Evolutionary conservation across 495 filamentous ascomycete genomes (phyloP), one percentile per base, ranked within the genome.

Genomic region (Pseudomonodictys pantanalensis): DNA sequence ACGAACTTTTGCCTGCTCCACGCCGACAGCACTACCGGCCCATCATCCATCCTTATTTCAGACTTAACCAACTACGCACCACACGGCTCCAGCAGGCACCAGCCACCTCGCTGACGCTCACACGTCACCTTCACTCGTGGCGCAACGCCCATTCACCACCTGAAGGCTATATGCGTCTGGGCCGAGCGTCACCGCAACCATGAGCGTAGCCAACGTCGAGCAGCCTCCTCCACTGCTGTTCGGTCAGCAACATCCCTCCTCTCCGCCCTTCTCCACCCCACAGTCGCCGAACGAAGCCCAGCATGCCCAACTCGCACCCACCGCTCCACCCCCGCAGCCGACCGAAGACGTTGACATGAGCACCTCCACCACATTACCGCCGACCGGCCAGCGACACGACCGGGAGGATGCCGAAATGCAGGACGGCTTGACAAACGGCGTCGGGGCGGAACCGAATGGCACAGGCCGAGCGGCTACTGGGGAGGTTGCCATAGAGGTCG

Each of bases 341-440:
- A 26, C 52, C 50, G 54, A 64, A 20, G 64, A 71, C 50, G 45
- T 65, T 20, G 67, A 67, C 49, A 69, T 68, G 65, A 67, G 47
- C 51, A 52, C 56, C 28, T 68, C 69, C n/a, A 64, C 60, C 43
- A 65, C 69, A 29, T 48, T 59, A 20, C 66, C 57, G 2, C 55
- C 60, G 3, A 43, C 65, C 20, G 66, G 68, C 45, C 69, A 72
- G 49, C 66, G 68, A 41, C 68, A 70, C 47, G 68, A 72, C 48
- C 58, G 67, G 49, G 66, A 67, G 52, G 62, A 52, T 17, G 49
- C 54, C 49, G 44, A 56, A 42, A 66, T 66, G 63, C 46, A 61
- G 17, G 64, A 69, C 7, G 50, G 39, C 38, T 25, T 64, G 30
- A 56, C 55, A 24, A 62, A 66, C 35, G 64, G 64, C 32, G 38